phyloP scores from a whole-genome alignment of 2,329 filamentous ascomycete species.

The Colletotrichum gloeosporioides region DNA sequence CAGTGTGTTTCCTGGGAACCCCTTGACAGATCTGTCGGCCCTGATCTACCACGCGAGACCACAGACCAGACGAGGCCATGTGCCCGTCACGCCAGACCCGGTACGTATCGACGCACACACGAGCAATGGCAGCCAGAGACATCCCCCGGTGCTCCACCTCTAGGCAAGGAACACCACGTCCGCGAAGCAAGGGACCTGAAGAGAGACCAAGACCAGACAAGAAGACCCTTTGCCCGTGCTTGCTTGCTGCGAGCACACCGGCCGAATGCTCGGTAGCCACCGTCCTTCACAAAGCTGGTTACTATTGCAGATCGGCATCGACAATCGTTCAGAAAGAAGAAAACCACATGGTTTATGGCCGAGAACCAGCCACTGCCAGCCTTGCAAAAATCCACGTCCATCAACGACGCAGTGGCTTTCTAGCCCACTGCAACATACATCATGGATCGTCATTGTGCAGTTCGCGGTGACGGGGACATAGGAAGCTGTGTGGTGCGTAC shows the following conservation, averaged over 20 bases:
- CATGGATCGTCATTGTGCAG: slow-evolving; percentile 14
- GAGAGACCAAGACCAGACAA: background rate
- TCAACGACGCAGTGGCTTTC: background rate
- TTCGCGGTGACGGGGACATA: background rate
- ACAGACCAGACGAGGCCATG: slow-evolving; percentile 18
- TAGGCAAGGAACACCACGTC: slow-evolving; percentile 8
- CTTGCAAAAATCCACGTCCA: background rate
- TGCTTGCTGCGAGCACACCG: background rate
- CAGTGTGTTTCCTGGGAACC: background rate
- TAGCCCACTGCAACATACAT: slow-evolving; percentile 1
- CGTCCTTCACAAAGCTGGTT: background rate
- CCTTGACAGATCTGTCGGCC: slow-evolving; percentile 13
- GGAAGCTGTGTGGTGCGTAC: background rate
- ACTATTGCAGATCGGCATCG: background rate
- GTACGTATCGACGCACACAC: background rate
- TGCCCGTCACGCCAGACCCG: slow-evolving; percentile 8
- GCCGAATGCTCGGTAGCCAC: background rate
- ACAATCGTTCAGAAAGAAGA: background rate
- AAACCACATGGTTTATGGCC: background rate
- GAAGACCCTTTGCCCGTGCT: background rate
- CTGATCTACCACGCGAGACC: slow-evolving; percentile 19
- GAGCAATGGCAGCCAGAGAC: background rate
- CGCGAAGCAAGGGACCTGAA: slow-evolving; percentile 14
- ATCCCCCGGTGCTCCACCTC: background rate
- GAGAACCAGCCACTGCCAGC: background rate